phyloP scores from a whole-genome alignment of 257 asterid genomes.

The Solanum commersonii region DNA sequence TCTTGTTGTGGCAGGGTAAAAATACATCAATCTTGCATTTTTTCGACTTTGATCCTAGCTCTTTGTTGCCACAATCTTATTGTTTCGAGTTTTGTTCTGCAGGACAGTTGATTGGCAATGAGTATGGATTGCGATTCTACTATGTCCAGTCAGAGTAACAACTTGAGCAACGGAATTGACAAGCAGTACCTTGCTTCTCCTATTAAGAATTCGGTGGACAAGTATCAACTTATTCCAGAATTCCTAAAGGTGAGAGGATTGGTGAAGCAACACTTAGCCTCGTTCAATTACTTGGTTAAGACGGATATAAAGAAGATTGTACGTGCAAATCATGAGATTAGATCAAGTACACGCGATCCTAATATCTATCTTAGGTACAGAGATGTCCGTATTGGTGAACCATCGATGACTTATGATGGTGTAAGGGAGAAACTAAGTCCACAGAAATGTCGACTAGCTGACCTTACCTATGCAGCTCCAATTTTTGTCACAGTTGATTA shows the following conservation, averaged over 20 bases:
- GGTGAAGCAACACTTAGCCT: conserved; percentile 87
- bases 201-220: conserved; percentile 53
- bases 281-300: conserved; percentile 66
- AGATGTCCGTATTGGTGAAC: conserved; percentile 31
- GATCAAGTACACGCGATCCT: conserved; percentile 24
- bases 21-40: neutral
- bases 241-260: conserved; percentile 86
- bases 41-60: neutral
- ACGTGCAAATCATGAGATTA: conserved; percentile 43
- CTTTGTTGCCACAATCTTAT: neutral
- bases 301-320: conserved; percentile 63
- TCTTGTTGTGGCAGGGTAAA: neutral
- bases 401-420: conserved; percentile 26
- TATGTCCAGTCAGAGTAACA: neutral
- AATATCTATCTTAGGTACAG: conserved; percentile 20
- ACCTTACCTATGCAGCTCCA: conserved; percentile 87
- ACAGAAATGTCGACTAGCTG: conserved; percentile 63
- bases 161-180: conserved; percentile 21
- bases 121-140: neutral
- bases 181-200: conserved; percentile 59
- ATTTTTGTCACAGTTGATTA: conserved; percentile 48
- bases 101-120: neutral
- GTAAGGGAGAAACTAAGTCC: conserved; percentile 46
- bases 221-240: conserved; percentile 72
- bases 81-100: neutral